Evolutionary conservation across 1,139 yeast genomes (phyloP), one percentile per base, ranked within the genome.

Genomic region (Waltiozyma solani): DNA sequence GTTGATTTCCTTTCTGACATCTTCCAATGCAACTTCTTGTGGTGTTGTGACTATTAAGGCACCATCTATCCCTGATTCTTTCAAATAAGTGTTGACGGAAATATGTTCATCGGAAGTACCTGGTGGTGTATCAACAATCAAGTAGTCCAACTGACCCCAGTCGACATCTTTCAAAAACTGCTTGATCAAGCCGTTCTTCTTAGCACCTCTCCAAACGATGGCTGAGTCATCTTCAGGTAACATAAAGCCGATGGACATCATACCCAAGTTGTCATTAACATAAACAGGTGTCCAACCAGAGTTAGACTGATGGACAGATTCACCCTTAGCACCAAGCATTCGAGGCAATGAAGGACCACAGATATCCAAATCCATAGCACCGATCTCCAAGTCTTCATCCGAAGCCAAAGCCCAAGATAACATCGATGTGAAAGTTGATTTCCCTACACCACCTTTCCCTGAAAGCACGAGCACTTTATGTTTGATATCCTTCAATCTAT

Each of bases 361-460:
- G 27, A 91, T 87, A 64, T 91, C 99, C 44, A 91, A 65, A 60
- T 93, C 99, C 93, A 91, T 84, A 32, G 95, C 91, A 2, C 97
- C 99, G 10, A 91, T 82, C 57, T 91, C 96, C 22, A 81, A 50
- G 36, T 78, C 83, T 44, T 80, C 85, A 57, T 89, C 96, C 1
- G 93, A 82, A 1, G 97, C 94, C 33, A 91, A 63, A 0, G 96
- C 96, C 96, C 97, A 91, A 14, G 95, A 77, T 19, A 91, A 69
- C 94, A 91, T 84, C 11, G 95, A 76, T 0, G 97, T 84, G 57
- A 91, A 89, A 0, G 98, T 93, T 1, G 96, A 85, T 58, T 91
- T 91, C 0, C 99, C 99, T 2, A 91, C 99, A 14, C 99, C 99
- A 15, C 99, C 99, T 62, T 91, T 91, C 12, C 98, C 98, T 2